phyloP scores from a whole-genome alignment of 352 stramenopile genomes.

The Globisporangium rhizosaccharum region DNA sequence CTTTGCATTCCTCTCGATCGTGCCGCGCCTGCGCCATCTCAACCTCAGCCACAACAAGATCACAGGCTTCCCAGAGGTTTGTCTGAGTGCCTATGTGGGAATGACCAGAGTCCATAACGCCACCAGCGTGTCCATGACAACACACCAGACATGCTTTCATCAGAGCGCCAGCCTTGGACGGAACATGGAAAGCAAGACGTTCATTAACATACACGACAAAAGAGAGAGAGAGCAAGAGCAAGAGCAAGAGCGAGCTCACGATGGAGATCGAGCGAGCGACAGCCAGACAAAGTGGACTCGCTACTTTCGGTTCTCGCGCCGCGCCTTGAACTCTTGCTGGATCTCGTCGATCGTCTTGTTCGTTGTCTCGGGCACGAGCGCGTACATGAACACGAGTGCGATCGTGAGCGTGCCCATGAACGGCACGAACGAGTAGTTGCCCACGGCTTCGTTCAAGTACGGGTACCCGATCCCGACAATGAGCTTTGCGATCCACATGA shows the following conservation, averaged over 20 bases:
- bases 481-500: constrained; percentile 35
- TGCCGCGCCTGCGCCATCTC: constrained; percentile 60
- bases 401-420: constrained; percentile 42
- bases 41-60: constrained; percentile 83
- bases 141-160: too few species aligned
- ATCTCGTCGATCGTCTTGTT: constrained; percentile 61
- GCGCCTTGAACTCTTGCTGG: constrained; percentile 35
- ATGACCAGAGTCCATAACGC: background rate
- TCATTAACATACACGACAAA: too few species aligned
- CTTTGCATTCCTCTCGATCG: constrained; percentile 65
- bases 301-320: constrained; percentile 10
- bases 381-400: constrained; percentile 41
- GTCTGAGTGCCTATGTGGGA: background rate
- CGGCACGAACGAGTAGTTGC: constrained; percentile 37
- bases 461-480: constrained; percentile 50
- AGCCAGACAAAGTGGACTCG: too few species aligned
- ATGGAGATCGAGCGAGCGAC: too few species aligned
- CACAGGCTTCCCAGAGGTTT: constrained; percentile 60
- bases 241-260: background rate
- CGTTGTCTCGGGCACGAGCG: constrained; percentile 47
- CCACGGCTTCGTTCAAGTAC: constrained; percentile 43
- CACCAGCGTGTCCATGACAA: background rate
- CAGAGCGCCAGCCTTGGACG: too few species aligned
- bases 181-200: too few species aligned
- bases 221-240: too few species aligned